Evolutionary conservation across 1,139 yeast species (phyloP).

Genomic region (Spencermartinsiella ligniputridi): DNA sequence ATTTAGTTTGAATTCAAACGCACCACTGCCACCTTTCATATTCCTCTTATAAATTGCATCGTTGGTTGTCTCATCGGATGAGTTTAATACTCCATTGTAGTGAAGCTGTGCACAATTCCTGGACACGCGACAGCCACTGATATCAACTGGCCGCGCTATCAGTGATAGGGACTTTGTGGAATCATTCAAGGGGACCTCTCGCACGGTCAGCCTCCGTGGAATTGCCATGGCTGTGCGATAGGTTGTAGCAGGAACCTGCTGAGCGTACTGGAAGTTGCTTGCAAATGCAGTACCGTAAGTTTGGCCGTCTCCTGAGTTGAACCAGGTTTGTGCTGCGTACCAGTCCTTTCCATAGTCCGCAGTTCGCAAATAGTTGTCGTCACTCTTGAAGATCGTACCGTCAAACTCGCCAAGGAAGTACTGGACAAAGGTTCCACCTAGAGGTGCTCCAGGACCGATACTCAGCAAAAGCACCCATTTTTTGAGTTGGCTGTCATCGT

Average conservation of each 20-base stretch:
- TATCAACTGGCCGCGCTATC: too few relatives aligned
- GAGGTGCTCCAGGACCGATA: slow-evolving; percentile 22
- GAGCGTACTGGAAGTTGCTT: slow-evolving; percentile 39
- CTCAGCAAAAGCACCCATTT: slow-evolving; percentile 8
- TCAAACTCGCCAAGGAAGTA: slow-evolving; percentile 40
- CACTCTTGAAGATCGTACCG: slow-evolving; percentile 35
- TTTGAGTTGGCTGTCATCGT: background rate
- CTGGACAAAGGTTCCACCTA: slow-evolving; percentile 39
- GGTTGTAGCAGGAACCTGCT: slow-evolving; percentile 32
- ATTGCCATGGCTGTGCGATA: too few relatives aligned
- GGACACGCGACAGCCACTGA: too few relatives aligned
- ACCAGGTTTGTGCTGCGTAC: slow-evolving; percentile 29
- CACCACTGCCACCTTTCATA: too few relatives aligned
- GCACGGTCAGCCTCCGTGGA: too few relatives aligned
- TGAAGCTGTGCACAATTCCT: too few relatives aligned
- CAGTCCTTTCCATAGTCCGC: slow-evolving; percentile 30
- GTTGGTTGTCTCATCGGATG: too few relatives aligned
- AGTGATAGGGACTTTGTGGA: too few relatives aligned
- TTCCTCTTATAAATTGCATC: too few relatives aligned
- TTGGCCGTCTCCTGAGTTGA: slow-evolving; percentile 24
- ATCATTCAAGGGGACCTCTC: too few relatives aligned
- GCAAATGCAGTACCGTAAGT: slow-evolving; percentile 38
- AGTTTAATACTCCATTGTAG: too few relatives aligned
- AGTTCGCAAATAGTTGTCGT: slow-evolving; percentile 27
- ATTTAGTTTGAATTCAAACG: too few relatives aligned